Percentiles rank a stretch among this genome's conserved stretches.
These are phyloP conservation scores for Malbranchea zuffiana DNA, from an alignment of 2,329 filamentous ascomycete species.

Conservation along the genomic window DNA sequence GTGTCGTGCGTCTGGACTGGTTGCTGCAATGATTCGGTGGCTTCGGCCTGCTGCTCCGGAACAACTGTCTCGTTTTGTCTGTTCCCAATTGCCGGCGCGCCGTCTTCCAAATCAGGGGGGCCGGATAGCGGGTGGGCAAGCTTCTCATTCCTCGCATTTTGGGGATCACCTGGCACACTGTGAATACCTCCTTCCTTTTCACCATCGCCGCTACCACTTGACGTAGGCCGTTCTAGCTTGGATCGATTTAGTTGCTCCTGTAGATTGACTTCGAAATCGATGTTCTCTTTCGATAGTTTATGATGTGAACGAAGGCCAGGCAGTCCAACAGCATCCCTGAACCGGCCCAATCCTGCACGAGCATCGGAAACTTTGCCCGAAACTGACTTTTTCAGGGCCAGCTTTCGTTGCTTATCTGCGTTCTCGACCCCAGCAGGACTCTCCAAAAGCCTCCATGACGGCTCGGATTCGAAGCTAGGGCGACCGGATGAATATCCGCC, in stretches of 20 bases:
- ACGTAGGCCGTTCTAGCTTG: constrained; percentile 23
- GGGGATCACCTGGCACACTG: neutral
- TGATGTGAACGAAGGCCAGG: constrained; percentile 32
- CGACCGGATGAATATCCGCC: constrained; percentile 25
- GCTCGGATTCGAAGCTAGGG: constrained; percentile 22
- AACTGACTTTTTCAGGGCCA: constrained; percentile 65
- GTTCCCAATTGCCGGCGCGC: too few relatives aligned
- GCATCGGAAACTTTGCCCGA: constrained; percentile 70
- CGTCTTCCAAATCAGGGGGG: neutral
- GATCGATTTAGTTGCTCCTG: too few relatives aligned
- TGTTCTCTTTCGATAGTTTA: constrained; percentile 28
- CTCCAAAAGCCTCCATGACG: constrained; percentile 24
- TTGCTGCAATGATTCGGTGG: constrained; percentile 1
- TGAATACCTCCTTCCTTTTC: neutral
- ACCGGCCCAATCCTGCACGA: constrained; percentile 68
- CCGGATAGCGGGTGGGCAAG: neutral
- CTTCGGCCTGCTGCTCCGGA: neutral
- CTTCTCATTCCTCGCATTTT: neutral
- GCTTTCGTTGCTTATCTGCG: constrained; percentile 43
- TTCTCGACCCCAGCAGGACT: constrained; percentile 24
- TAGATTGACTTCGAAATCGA: constrained; percentile 23
- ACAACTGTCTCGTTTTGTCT: too few relatives aligned
- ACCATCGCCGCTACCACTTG: constrained; percentile 10
- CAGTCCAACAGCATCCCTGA: constrained; percentile 69
- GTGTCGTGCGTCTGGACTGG: neutral